Evolutionary conservation across 2,329 filamentous ascomycete genomes (phyloP).

Genomic region (Sporothrix brunneoviolacea): DNA sequence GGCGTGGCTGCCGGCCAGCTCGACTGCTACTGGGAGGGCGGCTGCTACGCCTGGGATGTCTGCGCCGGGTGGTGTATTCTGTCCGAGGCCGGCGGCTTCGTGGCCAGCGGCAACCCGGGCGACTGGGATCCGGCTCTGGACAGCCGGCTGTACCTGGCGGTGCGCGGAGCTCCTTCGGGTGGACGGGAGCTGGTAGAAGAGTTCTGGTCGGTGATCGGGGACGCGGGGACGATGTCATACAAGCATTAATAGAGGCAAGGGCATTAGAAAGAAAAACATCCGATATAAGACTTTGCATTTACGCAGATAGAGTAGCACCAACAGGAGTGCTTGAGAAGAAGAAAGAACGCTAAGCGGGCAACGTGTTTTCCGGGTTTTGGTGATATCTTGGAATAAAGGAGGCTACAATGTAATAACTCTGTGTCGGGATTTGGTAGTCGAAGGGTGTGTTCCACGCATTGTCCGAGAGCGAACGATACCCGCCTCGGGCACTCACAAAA

Average conservation of each 20-base stretch:
- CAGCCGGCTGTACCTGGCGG: constrained; percentile 54
- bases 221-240: constrained; percentile 39
- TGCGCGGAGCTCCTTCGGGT: constrained; percentile 52
- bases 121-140: constrained; percentile 60
- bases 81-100: constrained; percentile 63
- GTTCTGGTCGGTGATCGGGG: constrained; percentile 56
- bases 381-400: too few species aligned
- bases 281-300: too few species aligned
- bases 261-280: background rate
- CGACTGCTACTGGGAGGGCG: constrained; percentile 76
- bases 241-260: constrained; percentile 21
- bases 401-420: too few species aligned
- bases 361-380: too few species aligned
- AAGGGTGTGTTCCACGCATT: too few species aligned
- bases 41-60: constrained; percentile 82
- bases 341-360: too few species aligned
- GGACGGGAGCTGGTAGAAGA: constrained; percentile 58
- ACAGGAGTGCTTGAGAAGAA: too few species aligned
- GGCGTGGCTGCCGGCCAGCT: constrained; percentile 63
- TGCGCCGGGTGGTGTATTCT: constrained; percentile 75
- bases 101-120: constrained; percentile 68
- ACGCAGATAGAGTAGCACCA: too few species aligned
- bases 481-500: too few species aligned
- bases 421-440: too few species aligned
- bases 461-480: too few species aligned